Conservation (phyloP, 2,329 filamentous ascomycete genomes). For the Penicillium freii region DNA sequence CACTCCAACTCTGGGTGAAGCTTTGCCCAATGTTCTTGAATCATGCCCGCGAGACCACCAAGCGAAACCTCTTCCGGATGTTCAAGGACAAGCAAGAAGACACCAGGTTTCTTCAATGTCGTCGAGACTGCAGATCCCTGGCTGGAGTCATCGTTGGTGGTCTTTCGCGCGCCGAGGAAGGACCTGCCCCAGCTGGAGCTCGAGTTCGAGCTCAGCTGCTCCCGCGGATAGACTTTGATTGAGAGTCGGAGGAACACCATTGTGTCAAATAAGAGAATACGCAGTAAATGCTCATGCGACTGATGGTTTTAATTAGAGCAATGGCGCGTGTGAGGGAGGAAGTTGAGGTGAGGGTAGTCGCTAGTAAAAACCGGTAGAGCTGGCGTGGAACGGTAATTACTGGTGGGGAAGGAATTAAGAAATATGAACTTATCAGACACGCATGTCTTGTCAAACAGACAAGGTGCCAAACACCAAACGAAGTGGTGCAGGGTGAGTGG, state of each 20-base stretch:
- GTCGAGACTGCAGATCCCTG: slow-evolving; percentile 5
- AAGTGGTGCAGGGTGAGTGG: neutral
- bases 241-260: slow-evolving; percentile 42
- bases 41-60: slow-evolving; percentile 31
- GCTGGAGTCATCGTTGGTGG: slow-evolving; percentile 15
- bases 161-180: slow-evolving; percentile 17
- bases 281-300: neutral
- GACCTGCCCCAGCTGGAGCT: slow-evolving; percentile 1
- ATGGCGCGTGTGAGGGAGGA: neutral
- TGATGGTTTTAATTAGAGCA: neutral
- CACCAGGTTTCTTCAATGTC: slow-evolving; percentile 21
- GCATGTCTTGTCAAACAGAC: neutral
- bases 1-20: slow-evolving; percentile 35
- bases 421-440: neutral
- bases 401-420: neutral
- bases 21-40: slow-evolving; percentile 35
- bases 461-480: neutral
- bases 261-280: fast-evolving
- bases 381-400: neutral
- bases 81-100: slow-evolving; percentile 33
- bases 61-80: slow-evolving; percentile 34
- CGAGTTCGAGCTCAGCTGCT: slow-evolving; percentile 20
- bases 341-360: neutral
- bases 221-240: slow-evolving; percentile 35
- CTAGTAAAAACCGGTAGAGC: neutral